Conservation (phyloP, 805 yeast species). For the Metschnikowia orientalis region DNA sequence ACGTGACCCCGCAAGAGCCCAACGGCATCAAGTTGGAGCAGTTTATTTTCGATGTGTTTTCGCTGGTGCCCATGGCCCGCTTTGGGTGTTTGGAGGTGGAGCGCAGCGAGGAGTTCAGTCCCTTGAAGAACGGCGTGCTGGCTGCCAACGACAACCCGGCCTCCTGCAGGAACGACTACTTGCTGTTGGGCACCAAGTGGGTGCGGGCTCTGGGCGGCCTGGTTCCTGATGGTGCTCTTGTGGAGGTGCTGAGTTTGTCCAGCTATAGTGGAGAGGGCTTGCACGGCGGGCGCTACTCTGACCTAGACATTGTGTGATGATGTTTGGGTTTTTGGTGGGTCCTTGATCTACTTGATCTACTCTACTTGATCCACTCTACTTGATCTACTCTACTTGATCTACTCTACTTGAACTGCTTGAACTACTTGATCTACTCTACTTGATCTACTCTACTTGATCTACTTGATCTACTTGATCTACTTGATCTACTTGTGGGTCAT, state of each 20-base stretch:
- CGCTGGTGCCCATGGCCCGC: slow-evolving; percentile 58
- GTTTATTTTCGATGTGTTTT: slow-evolving; percentile 94
- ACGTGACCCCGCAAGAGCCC: slow-evolving; percentile 61
- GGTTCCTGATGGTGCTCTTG: slow-evolving; percentile 43
- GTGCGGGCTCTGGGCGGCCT: slow-evolving; percentile 63
- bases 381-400: too few species aligned
- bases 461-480: too few species aligned
- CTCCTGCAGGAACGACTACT: slow-evolving; percentile 64
- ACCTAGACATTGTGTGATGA: slow-evolving; percentile 26
- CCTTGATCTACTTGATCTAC: too few species aligned
- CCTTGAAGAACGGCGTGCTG: slow-evolving; percentile 86
- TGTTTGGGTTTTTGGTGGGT: too few species aligned
- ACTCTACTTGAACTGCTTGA: too few species aligned
- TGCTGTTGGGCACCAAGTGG: slow-evolving; percentile 74
- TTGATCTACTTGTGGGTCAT: too few species aligned
- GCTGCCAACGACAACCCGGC: slow-evolving; percentile 81
- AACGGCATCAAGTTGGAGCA: slow-evolving; percentile 96
- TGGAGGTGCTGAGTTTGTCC: slow-evolving; percentile 74
- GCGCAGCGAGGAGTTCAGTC: slow-evolving; percentile 82
- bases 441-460: too few species aligned
- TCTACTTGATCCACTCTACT: too few species aligned
- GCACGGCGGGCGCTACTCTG: slow-evolving; percentile 15
- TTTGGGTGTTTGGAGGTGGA: slow-evolving; percentile 93
- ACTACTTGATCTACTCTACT: too few species aligned
- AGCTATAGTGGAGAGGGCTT: slow-evolving; percentile 77